Evolutionary conservation across 2,329 filamentous ascomycete genomes (phyloP).

Genomic region (Plenodomus tracheiphilus): DNA sequence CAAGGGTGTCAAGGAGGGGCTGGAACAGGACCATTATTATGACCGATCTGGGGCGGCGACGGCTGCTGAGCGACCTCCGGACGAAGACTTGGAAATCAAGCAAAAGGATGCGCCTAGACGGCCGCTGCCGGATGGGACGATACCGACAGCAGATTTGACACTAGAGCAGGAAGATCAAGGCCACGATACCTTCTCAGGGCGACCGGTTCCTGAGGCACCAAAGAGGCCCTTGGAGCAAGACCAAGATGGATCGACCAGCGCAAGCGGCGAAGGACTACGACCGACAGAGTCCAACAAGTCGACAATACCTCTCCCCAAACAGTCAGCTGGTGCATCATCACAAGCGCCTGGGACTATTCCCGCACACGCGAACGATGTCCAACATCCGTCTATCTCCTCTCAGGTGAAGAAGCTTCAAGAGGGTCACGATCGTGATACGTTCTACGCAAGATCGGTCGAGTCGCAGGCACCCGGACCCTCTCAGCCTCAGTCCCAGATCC

Average conservation of each 20-base stretch:
- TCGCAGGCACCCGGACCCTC: constrained; percentile 55
- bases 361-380: constrained; percentile 51
- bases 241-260: constrained; percentile 13
- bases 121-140: constrained; percentile 56
- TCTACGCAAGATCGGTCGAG: constrained; percentile 56
- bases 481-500: constrained; percentile 59
- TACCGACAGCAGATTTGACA: constrained; percentile 46
- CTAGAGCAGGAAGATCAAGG: constrained; percentile 34
- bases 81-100: constrained; percentile 48
- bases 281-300: constrained; percentile 46
- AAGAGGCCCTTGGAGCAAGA: constrained; percentile 42
- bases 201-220: constrained; percentile 38
- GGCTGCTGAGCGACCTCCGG: constrained; percentile 39
- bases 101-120: constrained; percentile 51
- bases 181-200: constrained; percentile 39
- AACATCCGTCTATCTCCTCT: constrained; percentile 31
- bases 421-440: constrained; percentile 59
- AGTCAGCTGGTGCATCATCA: constrained; percentile 39
- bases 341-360: constrained; percentile 59
- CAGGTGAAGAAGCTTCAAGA: constrained; percentile 31
- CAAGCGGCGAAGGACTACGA: constrained; percentile 34
- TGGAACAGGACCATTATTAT: constrained; percentile 58
- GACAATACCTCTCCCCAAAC: constrained; percentile 47
- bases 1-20: constrained; percentile 41
- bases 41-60: constrained; percentile 49